Base-by-base conservation (phyloP, 2,329 filamentous ascomycete genomes). In the Esteya vermicola region DNA sequence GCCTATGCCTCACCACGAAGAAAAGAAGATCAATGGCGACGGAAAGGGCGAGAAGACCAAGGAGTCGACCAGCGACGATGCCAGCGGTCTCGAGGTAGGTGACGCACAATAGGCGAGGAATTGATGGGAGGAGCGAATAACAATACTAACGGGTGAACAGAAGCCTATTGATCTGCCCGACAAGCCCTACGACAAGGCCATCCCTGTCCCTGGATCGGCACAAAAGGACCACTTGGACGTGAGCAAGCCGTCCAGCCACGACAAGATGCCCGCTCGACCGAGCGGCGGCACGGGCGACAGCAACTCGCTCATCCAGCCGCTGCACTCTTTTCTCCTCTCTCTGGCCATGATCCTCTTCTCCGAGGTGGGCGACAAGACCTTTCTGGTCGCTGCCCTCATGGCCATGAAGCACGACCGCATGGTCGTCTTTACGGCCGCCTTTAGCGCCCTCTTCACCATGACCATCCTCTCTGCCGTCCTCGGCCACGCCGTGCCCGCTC, bases 311-410 rank as follows among this genome's bases (percentile, higher is more conserved):
- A 85, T 88, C 44, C 81, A 78, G 46, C 84, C 85, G 16, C 67
- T 79, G 52, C 89, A 98, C 58, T 96, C 91, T 4, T 93, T 91
- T 53, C 55, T 93, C 12, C 77, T 96, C 25, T 93, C 91, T 14
- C 77, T 95, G 44, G 89, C 88, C 43, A 98, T 96, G 91, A 98
- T 98, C 52, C 67, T 96, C 46, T 81, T 96, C 51, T 95, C 89
- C 35, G 91, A 98, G 58, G 78, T 98, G 52, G 91, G 91, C 47
- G 91, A 98, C 72, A 98, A 98, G 65, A 98, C 91, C 0, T 98
- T 98, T 66, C 71, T 98, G 33, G 85, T 98, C 19, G 91, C 91
- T 7, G 89, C 88, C 8, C 74, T 98, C 16, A 98, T 98, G 91
- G 91, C 91, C 12, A 98, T 98, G 91, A 91, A 94, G 57, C 89